Conservation (phyloP, 768 basidiomycete species). For the Calocybe cyanea region DNA sequence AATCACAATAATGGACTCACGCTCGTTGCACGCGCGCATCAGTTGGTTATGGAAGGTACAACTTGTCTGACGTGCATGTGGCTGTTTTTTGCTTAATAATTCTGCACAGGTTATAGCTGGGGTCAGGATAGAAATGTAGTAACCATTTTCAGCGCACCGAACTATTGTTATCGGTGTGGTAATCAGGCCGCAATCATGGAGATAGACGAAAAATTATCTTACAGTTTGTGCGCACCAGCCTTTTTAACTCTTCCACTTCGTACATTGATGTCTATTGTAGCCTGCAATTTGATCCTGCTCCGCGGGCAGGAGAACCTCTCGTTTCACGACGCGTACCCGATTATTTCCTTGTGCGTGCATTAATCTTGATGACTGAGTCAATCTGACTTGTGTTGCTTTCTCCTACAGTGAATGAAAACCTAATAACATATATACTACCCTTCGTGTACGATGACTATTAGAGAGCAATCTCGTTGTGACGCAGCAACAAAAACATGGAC, state of each 20-base stretch:
- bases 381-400: neutral
- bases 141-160: conserved; percentile 99
- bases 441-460: conserved; percentile 22
- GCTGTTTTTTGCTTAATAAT: neutral
- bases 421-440: conserved; percentile 22
- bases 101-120: conserved; percentile 79
- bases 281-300: conserved; percentile 99
- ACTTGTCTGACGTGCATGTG: conserved; percentile 10
- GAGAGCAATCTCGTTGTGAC: conserved; percentile 15
- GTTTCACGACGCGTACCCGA: conserved; percentile 94
- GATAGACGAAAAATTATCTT: conserved; percentile 96
- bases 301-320: conserved; percentile 96
- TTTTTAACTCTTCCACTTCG: neutral
- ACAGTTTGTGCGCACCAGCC: conserved; percentile 70
- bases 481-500: neutral
- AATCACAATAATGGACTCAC: conserved; percentile 99
- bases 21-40: conserved; percentile 90
- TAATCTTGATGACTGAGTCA: neutral
- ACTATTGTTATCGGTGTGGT: conserved; percentile 99
- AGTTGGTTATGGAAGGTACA: conserved; percentile 95
- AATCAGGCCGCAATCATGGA: conserved; percentile 99
- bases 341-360: conserved; percentile 79
- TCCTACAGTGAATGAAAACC: conserved; percentile 18
- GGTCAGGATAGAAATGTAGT: conserved; percentile 99
- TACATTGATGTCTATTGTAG: conserved; percentile 34